Evolutionary conservation across 108 stramenopile genomes (phyloP), one percentile per base, ranked within the genome.

Genomic region (Skeletonema potamos): DNA sequence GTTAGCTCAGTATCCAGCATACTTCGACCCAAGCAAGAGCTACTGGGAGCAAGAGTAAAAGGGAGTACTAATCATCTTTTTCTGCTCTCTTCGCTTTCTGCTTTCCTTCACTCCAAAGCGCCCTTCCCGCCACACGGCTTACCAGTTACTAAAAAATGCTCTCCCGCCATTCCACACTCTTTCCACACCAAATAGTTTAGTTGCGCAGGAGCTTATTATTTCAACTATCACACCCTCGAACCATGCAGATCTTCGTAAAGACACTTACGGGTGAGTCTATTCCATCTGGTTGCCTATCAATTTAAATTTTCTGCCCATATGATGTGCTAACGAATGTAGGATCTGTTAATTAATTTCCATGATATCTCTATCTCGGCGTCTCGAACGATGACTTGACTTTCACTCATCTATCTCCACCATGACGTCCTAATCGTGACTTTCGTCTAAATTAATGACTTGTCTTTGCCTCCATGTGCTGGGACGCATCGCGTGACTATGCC

Each of bases 211-310:
- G 12, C 37, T 39, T n/a, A n/a, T 41, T 41, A n/a, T 2, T n/a
- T 41, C n/a, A n/a, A n/a, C 39, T n/a, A 41, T 41, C 39, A n/a
- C 0, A 41, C 15, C 15, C 15, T 39, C 56, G 56, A 57, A 93
- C 85, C 87, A 96, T 96, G 97, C 95, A 97, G 83, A 96, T 97
- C 64, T 97, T 97, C 78, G 97, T 98, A 34, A 97, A 97, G 89
- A 97, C 95, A 84, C 91, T 97, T 48, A 97, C 97, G 87, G 98
- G 97, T 63, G 11, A 57, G 56, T 30, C 22, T 13, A 1, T 54
- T 32, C 6, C 6, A n/a, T 41, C 3, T 3, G 3, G 39, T 15
- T 3, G 39, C 39, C 15, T 41, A n/a, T 41, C 15, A n/a, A 3
- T 15, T 2, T 41, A 0, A 8, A 9, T 2, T 15, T 0, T 41